Conservation (phyloP, 805 yeast species). For the Clavispora santaluciae region DNA sequence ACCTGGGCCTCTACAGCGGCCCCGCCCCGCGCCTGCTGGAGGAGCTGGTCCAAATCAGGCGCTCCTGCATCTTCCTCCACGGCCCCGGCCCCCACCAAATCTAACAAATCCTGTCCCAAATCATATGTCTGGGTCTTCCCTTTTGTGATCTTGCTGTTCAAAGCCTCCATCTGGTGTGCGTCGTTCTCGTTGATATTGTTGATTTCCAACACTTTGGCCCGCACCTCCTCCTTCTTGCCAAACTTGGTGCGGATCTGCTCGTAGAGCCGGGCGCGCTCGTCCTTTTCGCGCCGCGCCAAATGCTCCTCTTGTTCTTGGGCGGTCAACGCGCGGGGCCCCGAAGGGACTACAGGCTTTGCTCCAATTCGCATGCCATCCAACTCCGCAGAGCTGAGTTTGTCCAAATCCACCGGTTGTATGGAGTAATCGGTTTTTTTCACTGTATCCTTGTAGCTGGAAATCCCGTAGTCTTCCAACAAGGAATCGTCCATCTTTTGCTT, state of each 20-base stretch:
- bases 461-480: conserved; percentile 36
- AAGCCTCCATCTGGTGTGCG: conserved; percentile 17
- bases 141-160: conserved; percentile 20
- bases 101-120: conserved; percentile 16
- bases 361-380: conserved; percentile 37
- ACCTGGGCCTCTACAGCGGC: not conserved
- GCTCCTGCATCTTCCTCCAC: not conserved
- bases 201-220: conserved; percentile 28
- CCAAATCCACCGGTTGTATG: conserved; percentile 17
- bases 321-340: conserved; percentile 15
- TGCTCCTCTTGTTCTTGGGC: conserved; percentile 27
- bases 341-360: not conserved
- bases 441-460: conserved; percentile 26
- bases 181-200: conserved; percentile 27
- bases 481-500: conserved; percentile 26
- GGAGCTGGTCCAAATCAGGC: conserved; percentile 11
- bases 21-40: conserved; percentile 3
- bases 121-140: not conserved
- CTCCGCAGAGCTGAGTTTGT: conserved; percentile 22
- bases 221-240: conserved; percentile 7
- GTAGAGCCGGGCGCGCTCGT: conserved; percentile 24
- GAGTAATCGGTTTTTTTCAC: conserved; percentile 27
- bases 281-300: conserved; percentile 17
- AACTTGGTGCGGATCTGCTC: conserved; percentile 27
- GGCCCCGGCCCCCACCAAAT: conserved; percentile 11